Evolutionary conservation across 768 basidiomycete genomes (phyloP).

Genomic region (Calocybe cyanea): DNA sequence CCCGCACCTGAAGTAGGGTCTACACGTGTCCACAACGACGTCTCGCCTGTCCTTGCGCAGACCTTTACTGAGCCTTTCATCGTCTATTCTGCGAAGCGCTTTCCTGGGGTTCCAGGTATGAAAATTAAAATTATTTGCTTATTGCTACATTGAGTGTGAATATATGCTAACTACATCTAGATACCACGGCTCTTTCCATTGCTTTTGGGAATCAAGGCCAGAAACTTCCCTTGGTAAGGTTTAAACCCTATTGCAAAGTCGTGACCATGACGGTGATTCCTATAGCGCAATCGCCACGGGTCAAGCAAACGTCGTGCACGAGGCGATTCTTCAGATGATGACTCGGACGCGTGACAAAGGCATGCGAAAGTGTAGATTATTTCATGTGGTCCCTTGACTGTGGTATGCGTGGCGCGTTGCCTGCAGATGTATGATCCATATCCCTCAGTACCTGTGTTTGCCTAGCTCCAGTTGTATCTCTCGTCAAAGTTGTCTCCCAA

Average conservation of each 20-base stretch:
- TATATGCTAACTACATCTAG: slow-evolving; percentile 31
- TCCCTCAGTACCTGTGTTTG: not conserved
- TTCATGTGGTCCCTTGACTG: slow-evolving; percentile 4
- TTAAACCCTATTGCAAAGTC: slow-evolving; percentile 12
- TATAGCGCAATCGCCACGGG: slow-evolving; percentile 78
- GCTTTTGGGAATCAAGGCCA: slow-evolving; percentile 89
- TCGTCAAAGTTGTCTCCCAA: slow-evolving; percentile 25
- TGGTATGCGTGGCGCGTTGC: slow-evolving; percentile 6
- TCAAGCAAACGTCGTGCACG: slow-evolving; percentile 63
- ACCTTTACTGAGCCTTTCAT: slow-evolving; percentile 80
- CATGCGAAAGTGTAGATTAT: not conserved
- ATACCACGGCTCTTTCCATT: slow-evolving; percentile 87
- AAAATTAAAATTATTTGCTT: slow-evolving; percentile 16
- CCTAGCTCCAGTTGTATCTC: slow-evolving; percentile 25
- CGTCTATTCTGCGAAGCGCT: slow-evolving; percentile 90
- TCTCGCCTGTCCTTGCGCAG: slow-evolving; percentile 79
- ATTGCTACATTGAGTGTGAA: slow-evolving; percentile 7
- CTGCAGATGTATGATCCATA: slow-evolving; percentile 3
- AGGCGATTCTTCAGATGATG: slow-evolving; percentile 61
- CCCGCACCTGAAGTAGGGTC: slow-evolving; percentile 74
- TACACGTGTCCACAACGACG: slow-evolving; percentile 56
- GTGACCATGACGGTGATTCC: slow-evolving; percentile 16
- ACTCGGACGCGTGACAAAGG: slow-evolving; percentile 50
- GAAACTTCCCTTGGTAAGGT: slow-evolving; percentile 76
- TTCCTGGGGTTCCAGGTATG: slow-evolving; percentile 89